phyloP scores from a whole-genome alignment of 495 filamentous ascomycete species.

The Penicillium fimorum region DNA sequence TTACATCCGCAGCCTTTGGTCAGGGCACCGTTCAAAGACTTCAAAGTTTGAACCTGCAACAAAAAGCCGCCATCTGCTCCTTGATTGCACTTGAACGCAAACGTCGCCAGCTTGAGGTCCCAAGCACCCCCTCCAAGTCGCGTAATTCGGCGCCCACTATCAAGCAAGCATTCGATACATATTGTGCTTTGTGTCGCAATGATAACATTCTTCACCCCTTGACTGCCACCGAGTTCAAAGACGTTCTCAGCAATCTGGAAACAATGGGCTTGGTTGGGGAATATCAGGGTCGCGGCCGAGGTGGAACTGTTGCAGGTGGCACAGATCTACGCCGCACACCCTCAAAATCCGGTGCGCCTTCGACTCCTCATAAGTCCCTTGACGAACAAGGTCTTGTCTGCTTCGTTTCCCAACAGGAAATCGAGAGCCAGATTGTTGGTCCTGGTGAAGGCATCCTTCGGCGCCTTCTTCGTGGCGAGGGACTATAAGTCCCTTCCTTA shows the following conservation, averaged over 20 bases:
- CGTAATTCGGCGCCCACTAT: slow-evolving; percentile 64
- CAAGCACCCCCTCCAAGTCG: slow-evolving; percentile 58
- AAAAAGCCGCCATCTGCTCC: slow-evolving; percentile 91
- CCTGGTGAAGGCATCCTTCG: slow-evolving; percentile 56
- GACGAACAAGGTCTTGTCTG: slow-evolving; percentile 74
- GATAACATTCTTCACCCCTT: slow-evolving; percentile 85
- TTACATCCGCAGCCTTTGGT: slow-evolving; percentile 81
- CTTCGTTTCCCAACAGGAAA: slow-evolving; percentile 74
- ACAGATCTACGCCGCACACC: slow-evolving; percentile 53
- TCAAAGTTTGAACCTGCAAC: slow-evolving; percentile 85
- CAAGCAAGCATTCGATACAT: slow-evolving; percentile 75
- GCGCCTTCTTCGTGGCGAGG: slow-evolving; percentile 44
- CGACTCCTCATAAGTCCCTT: slow-evolving; percentile 44
- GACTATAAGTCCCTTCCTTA: slow-evolving; percentile 26
- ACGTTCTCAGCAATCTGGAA: slow-evolving; percentile 87
- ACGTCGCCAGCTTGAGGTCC: slow-evolving; percentile 36
- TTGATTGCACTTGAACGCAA: slow-evolving; percentile 75
- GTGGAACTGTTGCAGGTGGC: slow-evolving; percentile 53
- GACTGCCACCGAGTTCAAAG: slow-evolving; percentile 84
- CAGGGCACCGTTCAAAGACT: slow-evolving; percentile 81
- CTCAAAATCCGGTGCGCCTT: slow-evolving; percentile 51
- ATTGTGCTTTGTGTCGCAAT: slow-evolving; percentile 72
- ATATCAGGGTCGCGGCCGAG: slow-evolving; percentile 67
- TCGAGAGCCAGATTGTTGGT: slow-evolving; percentile 68
- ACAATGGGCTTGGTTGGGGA: slow-evolving; percentile 76